These are phyloP conservation scores for Fonsecaea erecta DNA, from an alignment of 2,329 filamentous ascomycete genomes.

Conservation along the genomic window DNA sequence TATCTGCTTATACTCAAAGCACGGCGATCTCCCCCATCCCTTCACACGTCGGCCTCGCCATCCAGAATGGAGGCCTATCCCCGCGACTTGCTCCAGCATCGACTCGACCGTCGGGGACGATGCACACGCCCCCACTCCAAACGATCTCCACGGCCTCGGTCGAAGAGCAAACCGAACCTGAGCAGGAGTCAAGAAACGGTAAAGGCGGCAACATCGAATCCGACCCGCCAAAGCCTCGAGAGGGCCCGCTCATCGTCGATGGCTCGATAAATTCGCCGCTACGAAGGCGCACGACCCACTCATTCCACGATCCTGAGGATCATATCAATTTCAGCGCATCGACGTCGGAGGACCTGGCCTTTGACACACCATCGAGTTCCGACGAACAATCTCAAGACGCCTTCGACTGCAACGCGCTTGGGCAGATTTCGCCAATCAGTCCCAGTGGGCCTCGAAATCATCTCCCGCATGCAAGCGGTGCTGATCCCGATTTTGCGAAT, in stretches of 20 bases:
- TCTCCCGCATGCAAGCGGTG: neutral
- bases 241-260: constrained; percentile 53
- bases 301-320: constrained; percentile 43
- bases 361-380: constrained; percentile 40
- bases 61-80: constrained; percentile 46
- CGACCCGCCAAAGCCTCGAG: constrained; percentile 38
- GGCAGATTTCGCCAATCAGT: constrained; percentile 21
- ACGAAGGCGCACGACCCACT: constrained; percentile 42
- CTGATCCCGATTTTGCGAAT: constrained; percentile 15
- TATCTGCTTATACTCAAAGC: constrained; percentile 48
- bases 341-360: constrained; percentile 45
- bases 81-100: constrained; percentile 38
- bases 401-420: constrained; percentile 17
- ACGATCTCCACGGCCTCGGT: neutral
- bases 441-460: constrained; percentile 8
- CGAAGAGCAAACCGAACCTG: constrained; percentile 7
- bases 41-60: constrained; percentile 45
- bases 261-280: constrained; percentile 44
- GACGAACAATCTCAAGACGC: constrained; percentile 39
- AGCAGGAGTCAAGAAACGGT: constrained; percentile 7
- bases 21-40: constrained; percentile 46
- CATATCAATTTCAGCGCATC: constrained; percentile 48
- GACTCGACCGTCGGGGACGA: constrained; percentile 16
- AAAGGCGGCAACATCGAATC: neutral
- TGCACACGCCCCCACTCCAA: constrained; percentile 21